Base-by-base conservation (phyloP, 805 yeast species). In the Candida broadrunensis region DNA sequence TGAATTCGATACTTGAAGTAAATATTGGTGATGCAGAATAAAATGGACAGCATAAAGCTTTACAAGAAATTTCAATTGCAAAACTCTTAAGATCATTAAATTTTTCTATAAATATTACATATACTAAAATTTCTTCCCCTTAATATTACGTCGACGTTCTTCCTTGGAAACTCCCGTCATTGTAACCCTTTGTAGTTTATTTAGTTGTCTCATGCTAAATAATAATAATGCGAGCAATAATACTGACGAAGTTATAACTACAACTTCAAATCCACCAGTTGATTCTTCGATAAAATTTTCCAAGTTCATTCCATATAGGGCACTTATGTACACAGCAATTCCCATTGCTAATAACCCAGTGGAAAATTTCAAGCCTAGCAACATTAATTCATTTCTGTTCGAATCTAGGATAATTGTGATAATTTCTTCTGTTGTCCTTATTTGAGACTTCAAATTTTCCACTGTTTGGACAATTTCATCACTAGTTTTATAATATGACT, bases 401-500 rank as follows among this genome's bases (percentile, higher is more conserved):
- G 97, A 85, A 58, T 93, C 99, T 43, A 93, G 66, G 18, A 93
- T 85, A 48, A 93, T 90, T 54, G 89, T 89, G 45, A 90, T 89
- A 53, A 93, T 89, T 60, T 93, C 99, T 60, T 93, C 98, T 0
- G 97, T 90, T 16, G 96, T 87, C 47, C 80, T 79, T 40, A 93
- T 91, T 58, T 91, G 90, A n/a, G 85, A 77, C 24, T 81, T 75
- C 27, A 87, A 66, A 48, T 78, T 85, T 47, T 84, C 93, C 16
- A 84, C 85, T 3, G 86, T 85, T 59, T 93, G 98, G 2, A 91
- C 97, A 47, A 93, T 86, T 53, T 95, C 97, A 65, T 91, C 98
- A 44, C 87, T 78, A 40, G 91, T 95, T 38, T 84, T 83, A 52
- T 87, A 88, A 67, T 93, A 93, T 1, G 95, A 84, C 56, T 93